phyloP scores from a whole-genome alignment of 257 asterid genomes.

The Fraxinus cuspidata region DNA sequence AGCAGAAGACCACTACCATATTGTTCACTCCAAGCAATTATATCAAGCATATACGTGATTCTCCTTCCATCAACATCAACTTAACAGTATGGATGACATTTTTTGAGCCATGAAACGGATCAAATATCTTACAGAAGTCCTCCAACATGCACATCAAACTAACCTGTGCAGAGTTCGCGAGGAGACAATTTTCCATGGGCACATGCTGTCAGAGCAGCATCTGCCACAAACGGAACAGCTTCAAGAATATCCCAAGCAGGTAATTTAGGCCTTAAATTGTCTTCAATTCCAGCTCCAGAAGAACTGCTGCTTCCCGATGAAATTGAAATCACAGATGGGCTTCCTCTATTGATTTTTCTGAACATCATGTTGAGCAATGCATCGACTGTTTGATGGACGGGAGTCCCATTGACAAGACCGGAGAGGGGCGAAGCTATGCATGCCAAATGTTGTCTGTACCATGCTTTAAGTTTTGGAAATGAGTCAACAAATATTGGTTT shows the following conservation, averaged over 20 bases:
- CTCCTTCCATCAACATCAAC: no score
- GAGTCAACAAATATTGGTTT: conserved; percentile 90
- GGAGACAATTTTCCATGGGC: conserved; percentile 91
- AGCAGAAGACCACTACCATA: conserved; percentile 7
- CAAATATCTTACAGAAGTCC: neutral
- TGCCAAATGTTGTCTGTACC: conserved; percentile 96
- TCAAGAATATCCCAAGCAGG: conserved; percentile 99
- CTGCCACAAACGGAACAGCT: conserved; percentile 94
- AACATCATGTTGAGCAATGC: conserved; percentile 83
- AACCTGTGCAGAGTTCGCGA: conserved; percentile 96
- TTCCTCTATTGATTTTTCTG: conserved; percentile 62
- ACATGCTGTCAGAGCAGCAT: conserved; percentile 95
- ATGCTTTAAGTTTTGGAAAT: conserved; percentile 87
- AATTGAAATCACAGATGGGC: conserved; percentile 53
- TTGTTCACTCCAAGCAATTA: neutral
- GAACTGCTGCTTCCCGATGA: conserved; percentile 85
- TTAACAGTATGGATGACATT: no score
- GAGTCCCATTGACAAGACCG: conserved; percentile 82
- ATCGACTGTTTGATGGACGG: conserved; percentile 78
- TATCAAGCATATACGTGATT: neutral
- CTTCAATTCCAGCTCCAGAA: conserved; percentile 73
- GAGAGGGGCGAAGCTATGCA: conserved; percentile 93
- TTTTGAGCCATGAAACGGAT: neutral
- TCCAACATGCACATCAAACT: conserved; percentile 22
- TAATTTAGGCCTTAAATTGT: conserved; percentile 65